Evolutionary conservation across 2,329 filamentous ascomycete genomes (phyloP).

Genomic region (Elsinoe ampelina): DNA sequence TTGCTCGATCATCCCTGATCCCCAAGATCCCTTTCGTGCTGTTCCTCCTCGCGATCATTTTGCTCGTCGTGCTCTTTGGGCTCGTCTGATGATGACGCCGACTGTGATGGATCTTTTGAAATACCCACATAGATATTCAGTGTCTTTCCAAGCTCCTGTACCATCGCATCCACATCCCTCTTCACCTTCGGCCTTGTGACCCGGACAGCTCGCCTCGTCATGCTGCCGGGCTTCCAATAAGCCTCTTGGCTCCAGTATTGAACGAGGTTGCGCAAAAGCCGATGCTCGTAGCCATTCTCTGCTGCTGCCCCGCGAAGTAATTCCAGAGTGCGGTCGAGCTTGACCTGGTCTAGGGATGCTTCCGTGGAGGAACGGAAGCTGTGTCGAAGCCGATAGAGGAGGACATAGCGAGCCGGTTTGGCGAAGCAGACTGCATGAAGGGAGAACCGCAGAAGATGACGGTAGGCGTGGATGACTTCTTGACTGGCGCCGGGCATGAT

Average conservation of each 20-base stretch:
- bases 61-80: neutral
- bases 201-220: neutral
- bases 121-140: constrained; percentile 7
- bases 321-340: constrained; percentile 55
- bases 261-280: constrained; percentile 60
- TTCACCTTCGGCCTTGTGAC: neutral
- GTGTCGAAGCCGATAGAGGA: constrained; percentile 43
- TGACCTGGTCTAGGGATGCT: constrained; percentile 23
- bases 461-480: constrained; percentile 56
- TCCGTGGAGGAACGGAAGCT: constrained; percentile 30
- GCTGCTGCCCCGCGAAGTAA: constrained; percentile 59
- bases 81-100: no score
- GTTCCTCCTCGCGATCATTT: neutral
- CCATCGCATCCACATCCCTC: neutral
- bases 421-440: constrained; percentile 66
- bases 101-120: no score
- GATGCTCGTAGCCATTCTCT: constrained; percentile 60
- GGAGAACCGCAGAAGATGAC: constrained; percentile 56
- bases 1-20: no score
- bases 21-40: no score
- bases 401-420: constrained; percentile 55
- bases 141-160: constrained; percentile 4
- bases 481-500: neutral
- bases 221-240: neutral
- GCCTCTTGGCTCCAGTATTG: constrained; percentile 31